Evolutionary conservation across 2,329 filamentous ascomycete species (phyloP), one percentile per base, ranked within the genome.

Genomic region (Grosmannia penicillata): DNA sequence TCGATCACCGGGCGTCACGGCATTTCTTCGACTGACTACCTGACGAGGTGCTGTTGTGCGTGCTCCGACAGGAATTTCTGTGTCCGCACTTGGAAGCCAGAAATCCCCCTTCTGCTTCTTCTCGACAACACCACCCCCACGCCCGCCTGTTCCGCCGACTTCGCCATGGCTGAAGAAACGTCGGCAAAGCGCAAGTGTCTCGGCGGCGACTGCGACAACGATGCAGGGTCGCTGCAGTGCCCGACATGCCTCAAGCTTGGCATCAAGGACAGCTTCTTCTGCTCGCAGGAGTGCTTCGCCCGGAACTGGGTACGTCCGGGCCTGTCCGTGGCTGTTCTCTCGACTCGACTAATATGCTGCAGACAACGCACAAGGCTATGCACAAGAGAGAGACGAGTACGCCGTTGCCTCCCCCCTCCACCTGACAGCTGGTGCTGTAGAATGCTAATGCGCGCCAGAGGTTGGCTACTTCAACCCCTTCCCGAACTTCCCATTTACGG

Each of bases 271-370:
- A 93, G 85, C 64, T 95, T 78, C 62, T 98, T 96, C 65, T 98
- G 91, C 66, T 86, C 86, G 22, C 91, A 98, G 60, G 91, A 96
- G 51, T 98, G 91, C 68, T 98, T 98, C 65, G 96, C 95, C 70
- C 80, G 78, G 60, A 98, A 86, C 67, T 98, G 91, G 91, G 91
- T 96, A 14, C 4, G 39, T 36, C 7, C 4, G 8, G 4, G 7
- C 50, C 49, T 29, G n/a, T n/a, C 22, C 25, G 28, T n/a, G 13
- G 10, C 33, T n/a, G n/a, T n/a, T n/a, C n/a, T n/a, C n/a, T n/a
- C n/a, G n/a, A n/a, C n/a, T n/a, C 8, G 17, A 2, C 25, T 23
- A 3, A 9, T 14, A 10, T 17, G 7, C 18, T 18, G 32, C 52
- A 95, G 87, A 66, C 64, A 57, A 75, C 78, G 44, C 89, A 96